A percentile compares a stretch with the other conserved stretches of the same genome.
Evolutionary conservation across 768 basidiomycete genomes (phyloP).

Genomic region (Auricularia sp.): DNA sequence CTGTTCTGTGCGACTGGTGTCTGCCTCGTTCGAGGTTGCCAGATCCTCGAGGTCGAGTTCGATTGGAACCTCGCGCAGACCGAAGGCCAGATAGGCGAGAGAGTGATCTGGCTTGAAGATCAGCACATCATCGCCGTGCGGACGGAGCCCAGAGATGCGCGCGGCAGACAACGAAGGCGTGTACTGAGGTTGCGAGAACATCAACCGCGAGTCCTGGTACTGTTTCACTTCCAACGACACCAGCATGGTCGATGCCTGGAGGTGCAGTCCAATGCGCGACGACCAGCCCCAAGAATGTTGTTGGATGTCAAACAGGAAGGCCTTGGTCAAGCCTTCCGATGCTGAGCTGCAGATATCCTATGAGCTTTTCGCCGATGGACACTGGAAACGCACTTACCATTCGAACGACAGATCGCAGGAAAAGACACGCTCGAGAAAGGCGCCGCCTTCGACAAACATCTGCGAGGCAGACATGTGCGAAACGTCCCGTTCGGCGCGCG

Average conservation of each 20-base stretch:
- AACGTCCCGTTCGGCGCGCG: conserved; percentile 33
- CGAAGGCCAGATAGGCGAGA: conserved; percentile 54
- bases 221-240: conserved; percentile 20
- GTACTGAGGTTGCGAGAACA: conserved; percentile 35
- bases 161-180: conserved; percentile 41
- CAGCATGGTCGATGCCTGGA: conserved; percentile 59
- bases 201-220: conserved; percentile 41
- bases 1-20: conserved; percentile 3
- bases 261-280: conserved; percentile 36
- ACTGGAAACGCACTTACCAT: background rate
- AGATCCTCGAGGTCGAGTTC: conserved; percentile 13
- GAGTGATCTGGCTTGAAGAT: conserved; percentile 46
- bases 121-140: conserved; percentile 57
- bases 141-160: conserved; percentile 54
- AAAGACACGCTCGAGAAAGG: background rate
- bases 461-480: background rate
- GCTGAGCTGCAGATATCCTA: background rate
- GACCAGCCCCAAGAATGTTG: background rate
- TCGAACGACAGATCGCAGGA: conserved; percentile 1
- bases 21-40: background rate
- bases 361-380: background rate
- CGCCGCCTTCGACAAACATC: background rate
- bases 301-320: conserved; percentile 10
- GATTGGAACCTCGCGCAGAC: conserved; percentile 20
- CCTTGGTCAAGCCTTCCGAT: background rate